Evolutionary conservation across 345 rosid species (phyloP), one percentile per base, ranked within the genome.

Genomic region (Geranium brycei): DNA sequence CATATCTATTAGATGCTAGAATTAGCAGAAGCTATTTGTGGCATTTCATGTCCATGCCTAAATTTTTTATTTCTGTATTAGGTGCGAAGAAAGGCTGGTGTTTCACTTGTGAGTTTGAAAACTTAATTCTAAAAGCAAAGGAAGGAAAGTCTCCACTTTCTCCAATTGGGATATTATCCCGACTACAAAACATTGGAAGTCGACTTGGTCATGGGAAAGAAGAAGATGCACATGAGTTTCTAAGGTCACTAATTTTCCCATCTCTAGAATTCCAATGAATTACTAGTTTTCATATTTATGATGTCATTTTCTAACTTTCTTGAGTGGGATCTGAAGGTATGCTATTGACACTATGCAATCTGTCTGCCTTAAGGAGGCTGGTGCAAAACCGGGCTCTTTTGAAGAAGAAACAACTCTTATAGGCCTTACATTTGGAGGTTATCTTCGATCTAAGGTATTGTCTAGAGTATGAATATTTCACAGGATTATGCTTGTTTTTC

Each of bases 151-250:
- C 85, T 73, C 86, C 89, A 7, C 70, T 88, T 59, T 88, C 96
- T 57, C 95, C 99, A 53, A 69, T 62, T 67, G 83, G 84, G 63
- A 83, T 95, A 70, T 68, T 95, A 53, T 87, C 96, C 55, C 91
- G 77, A 61, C 79, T 95, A 57, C 93, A 79, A 68, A 83, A 68
- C 73, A 79, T 82, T 53, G 93, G 91, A 81, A 83, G 87, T 68
- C 85, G 72, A 70, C 91, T 91, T 77, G 91, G 88, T 58, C 80
- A 79, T 68, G 99, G 99, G 32, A 85, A 82, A 66, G 88, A 95
- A 75, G 99, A 95, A 80, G 99, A 95, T 72, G 99, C 99, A 31
- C 99, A 95, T 82, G 97, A 95, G 77, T 95, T 91, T 73, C 79
- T 95, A 66, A 87, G 99, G 99, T 91, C 67, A 71, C 62, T 53